These are phyloP conservation scores for Citrus australasica DNA, from an alignment of 345 rosid species.

Conservation along the genomic window DNA sequence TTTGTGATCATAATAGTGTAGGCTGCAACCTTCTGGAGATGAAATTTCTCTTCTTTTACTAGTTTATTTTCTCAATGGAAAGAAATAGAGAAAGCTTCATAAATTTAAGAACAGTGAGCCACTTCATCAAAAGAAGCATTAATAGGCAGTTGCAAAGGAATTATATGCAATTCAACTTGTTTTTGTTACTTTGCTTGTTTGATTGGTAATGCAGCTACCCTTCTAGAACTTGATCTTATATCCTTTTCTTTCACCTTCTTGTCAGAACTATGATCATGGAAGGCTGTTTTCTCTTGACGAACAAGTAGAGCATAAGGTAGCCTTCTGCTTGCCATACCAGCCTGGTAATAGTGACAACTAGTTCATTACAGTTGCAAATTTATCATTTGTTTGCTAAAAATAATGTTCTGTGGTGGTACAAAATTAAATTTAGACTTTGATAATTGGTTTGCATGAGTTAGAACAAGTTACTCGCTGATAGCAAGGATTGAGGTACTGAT, in stretches of 20 bases:
- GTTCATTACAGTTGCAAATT: neutral
- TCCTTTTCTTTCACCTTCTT: neutral
- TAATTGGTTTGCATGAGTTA: neutral
- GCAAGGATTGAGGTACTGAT: neutral
- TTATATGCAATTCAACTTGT: neutral
- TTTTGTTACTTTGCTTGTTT: neutral
- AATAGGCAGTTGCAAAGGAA: neutral
- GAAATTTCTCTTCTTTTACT: neutral
- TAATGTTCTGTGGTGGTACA: neutral
- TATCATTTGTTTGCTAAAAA: neutral
- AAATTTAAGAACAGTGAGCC: no score
- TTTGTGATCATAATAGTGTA: neutral
- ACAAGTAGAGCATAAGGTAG: slow-evolving; percentile 86
- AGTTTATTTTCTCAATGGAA: neutral
- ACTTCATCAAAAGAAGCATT: no score
- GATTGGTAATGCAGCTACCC: neutral
- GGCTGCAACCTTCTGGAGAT: neutral
- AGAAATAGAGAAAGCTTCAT: no score
- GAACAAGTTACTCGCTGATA: neutral
- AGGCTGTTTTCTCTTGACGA: slow-evolving; percentile 71
- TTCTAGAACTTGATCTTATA: neutral
- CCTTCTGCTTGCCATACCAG: neutral
- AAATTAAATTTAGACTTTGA: neutral
- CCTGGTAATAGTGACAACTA: neutral
- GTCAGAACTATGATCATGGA: slow-evolving; percentile 69